Percentiles rank a stretch among this genome's conserved stretches.
Conservation (phyloP, 2,329 filamentous ascomycete species). For the Sclerotinia sclerotiorum region DNA sequence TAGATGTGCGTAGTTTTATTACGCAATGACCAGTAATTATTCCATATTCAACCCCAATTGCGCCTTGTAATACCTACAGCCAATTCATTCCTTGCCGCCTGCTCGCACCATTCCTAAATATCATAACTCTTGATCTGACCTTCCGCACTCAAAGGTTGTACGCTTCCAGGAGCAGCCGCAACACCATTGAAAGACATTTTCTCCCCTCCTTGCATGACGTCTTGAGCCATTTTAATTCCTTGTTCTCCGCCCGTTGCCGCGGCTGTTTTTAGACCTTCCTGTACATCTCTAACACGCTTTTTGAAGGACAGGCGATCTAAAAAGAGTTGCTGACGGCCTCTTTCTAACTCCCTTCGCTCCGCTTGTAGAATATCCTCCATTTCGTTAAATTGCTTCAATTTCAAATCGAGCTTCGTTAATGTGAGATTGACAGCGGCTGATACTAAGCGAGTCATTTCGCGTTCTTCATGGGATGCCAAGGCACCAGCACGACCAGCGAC, state of each 20-base stretch:
- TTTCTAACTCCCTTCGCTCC: conserved; percentile 88
- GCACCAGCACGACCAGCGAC: conserved; percentile 83
- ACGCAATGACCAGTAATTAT: conserved; percentile 26
- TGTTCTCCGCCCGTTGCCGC: conserved; percentile 43
- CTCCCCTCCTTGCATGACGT: conserved; percentile 42
- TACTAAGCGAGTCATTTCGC: conserved; percentile 91
- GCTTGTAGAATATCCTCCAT: conserved; percentile 91
- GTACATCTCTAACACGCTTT: conserved; percentile 78
- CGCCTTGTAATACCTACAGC: conserved; percentile 32
- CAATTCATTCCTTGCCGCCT: conserved; percentile 13
- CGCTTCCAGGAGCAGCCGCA: conserved; percentile 44
- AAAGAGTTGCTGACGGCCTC: conserved; percentile 89
- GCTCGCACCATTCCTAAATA: conserved; percentile 33
- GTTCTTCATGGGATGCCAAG: conserved; percentile 92
- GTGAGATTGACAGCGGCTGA: conserved; percentile 90
- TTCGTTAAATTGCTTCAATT: conserved; percentile 93
- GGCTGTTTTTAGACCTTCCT: conserved; percentile 65
- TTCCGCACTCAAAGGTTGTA: conserved; percentile 56
- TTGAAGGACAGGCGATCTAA: conserved; percentile 89
- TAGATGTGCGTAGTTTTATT: conserved; percentile 12
- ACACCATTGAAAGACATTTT: conserved; percentile 54
- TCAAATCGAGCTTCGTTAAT: conserved; percentile 93
- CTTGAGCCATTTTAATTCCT: conserved; percentile 41
- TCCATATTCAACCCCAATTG: conserved; percentile 35
- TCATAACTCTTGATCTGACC: conserved; percentile 52